Base-by-base conservation (phyloP, 306 rosid genomes). In the Castanea mollissima region DNA sequence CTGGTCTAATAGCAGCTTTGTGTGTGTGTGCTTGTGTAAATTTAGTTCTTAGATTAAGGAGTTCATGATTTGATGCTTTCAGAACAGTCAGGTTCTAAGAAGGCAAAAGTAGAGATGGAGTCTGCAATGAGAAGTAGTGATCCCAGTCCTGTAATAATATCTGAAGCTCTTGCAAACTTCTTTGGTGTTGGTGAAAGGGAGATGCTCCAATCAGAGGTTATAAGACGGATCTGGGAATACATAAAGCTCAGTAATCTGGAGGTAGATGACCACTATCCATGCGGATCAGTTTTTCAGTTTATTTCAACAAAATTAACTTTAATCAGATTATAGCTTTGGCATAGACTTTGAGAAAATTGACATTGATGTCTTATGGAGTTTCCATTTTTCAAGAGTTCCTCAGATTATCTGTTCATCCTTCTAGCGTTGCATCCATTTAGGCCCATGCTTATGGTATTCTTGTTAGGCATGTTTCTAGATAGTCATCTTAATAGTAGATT, bases 131-230 rank as follows among this genome's bases (percentile, higher is more conserved):
- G 75, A 83, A 85, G 80, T 75, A 72, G 89, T 13, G 88, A 84
- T 49, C 78, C 91, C 4, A 25, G 87, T 73, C 90, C 91, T 74
- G 87, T 91, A 71, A 76, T 88, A 67, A 82, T 92, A 82, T 93
- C 97, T 57, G 97, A 93, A 71, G 83, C 92, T 78, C 96, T 91
- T 78, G 96, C 94, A 73, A 93, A 84, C 71, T 93, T 93, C 82
- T 89, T 93, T 29, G 94, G 90, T 54, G 80, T 88, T 69, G 78
- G 87, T 76, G 91, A 77, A 83, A 87, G 90, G 88, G 96, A 92
- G 87, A 93, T 89, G 96, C 92, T 88, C 29, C 97, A 91, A 70
- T 74, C 92, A 51, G 97, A 93, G 87, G 96, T 91, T 84, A 75
- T 91, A 84, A 81, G 80, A 70, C 91, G 96, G 62, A 88, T 92